Evolutionary conservation across 306 rosid genomes (phyloP), one percentile per base, ranked within the genome.

Genomic region (Elaeagnus macrophylla): DNA sequence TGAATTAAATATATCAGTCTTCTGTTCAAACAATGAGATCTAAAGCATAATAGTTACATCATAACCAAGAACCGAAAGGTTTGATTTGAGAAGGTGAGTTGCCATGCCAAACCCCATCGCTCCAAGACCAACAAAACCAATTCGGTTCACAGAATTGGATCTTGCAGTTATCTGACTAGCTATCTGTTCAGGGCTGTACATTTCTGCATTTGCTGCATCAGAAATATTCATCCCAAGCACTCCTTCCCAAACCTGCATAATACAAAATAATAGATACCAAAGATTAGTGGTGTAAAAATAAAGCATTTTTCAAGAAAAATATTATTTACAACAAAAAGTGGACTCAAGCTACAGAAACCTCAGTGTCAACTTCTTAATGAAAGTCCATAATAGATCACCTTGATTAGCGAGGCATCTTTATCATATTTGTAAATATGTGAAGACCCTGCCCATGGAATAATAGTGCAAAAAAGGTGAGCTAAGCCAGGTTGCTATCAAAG

Each of bases 101-200:
- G 97, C 94, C 97, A 90, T 90, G 84, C 97, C 97, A 71, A 83
- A 90, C 71, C 97, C 97, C 97, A 90, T 90, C 56, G 94, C 97
- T 74, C 97, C 97, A 57, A 90, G 97, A 61, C 97, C 97, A 64
- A 90, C 65, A 77, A 90, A 90, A 68, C 95, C 97, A 77, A 90
- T 69, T 57, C 83, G 76, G 43, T 48, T 67, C 65, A 67, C 83
- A 47, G 69, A 62, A 51, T 64, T 60, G 61, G 95, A 68, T 61
- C 56, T 56, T 41, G 83, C 59, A 60, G 62, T 76, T 47, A 70
- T 68, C 61, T 80, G 57, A 67, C 76, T 66, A 45, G 95, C 94
- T 75, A 90, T 60, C 59, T 77, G 44, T 72, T 81, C 83, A 36
- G 97, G 94, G 65, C 37, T 62, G 70, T 83, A 90, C 17, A 46